phyloP scores from a whole-genome alignment of 768 basidiomycete genomes.

The Leccinellum albellum region DNA sequence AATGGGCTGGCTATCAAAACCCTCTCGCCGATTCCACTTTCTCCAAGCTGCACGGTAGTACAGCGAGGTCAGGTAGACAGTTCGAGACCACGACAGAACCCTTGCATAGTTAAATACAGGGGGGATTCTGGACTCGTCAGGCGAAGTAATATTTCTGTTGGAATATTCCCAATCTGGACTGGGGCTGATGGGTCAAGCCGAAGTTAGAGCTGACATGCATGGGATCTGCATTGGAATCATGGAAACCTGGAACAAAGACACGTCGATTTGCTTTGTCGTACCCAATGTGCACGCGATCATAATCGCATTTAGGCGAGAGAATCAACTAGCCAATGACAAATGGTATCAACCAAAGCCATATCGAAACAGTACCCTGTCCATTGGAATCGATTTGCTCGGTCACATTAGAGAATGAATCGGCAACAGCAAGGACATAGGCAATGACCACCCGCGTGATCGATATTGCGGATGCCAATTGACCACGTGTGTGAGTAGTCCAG shows the following conservation, averaged over 20 bases:
- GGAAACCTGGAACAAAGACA: background rate
- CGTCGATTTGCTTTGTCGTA: slow-evolving; percentile 13
- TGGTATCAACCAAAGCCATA: slow-evolving; percentile 44
- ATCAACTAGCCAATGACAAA: slow-evolving; percentile 40
- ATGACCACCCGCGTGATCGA: slow-evolving; percentile 43
- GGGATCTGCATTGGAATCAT: background rate
- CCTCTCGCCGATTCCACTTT: background rate
- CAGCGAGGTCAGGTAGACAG: slow-evolving; percentile 13
- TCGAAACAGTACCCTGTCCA: slow-evolving; percentile 37
- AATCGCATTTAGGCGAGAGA: slow-evolving; percentile 39
- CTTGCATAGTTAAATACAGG: slow-evolving; percentile 26
- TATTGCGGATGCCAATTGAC: slow-evolving; percentile 36
- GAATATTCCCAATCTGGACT: slow-evolving; percentile 1
- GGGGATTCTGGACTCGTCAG: slow-evolving; percentile 11
- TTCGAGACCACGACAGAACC: slow-evolving; percentile 19
- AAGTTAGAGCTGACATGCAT: slow-evolving; percentile 2
- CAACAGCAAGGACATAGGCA: slow-evolving; percentile 32
- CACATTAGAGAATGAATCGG: slow-evolving; percentile 15
- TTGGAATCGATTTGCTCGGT: slow-evolving; percentile 24
- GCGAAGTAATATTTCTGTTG: slow-evolving; percentile 3
- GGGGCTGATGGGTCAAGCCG: slow-evolving; percentile 14
- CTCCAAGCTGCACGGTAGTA: slow-evolving; percentile 17
- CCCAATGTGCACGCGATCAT: slow-evolving; percentile 22
- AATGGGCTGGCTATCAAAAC: background rate
- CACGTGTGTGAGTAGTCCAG: slow-evolving; percentile 39